Evolutionary conservation across 1,284 basidiomycete species (phyloP), one percentile per base, ranked within the genome.

Genomic region (Wallemia ichthyophaga): DNA sequence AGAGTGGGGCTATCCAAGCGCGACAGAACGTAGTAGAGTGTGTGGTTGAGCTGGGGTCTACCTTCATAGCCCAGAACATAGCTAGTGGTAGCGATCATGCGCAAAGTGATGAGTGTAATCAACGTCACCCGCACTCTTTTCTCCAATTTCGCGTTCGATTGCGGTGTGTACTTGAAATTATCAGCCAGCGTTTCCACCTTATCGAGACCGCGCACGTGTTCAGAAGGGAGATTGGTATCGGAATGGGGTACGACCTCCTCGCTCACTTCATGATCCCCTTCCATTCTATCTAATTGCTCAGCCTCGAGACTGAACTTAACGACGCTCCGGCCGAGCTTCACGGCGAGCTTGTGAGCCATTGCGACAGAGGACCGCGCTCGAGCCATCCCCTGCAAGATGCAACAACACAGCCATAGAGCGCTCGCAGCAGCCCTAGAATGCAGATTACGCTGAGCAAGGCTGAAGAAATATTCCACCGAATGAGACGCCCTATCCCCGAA

Each of bases 1-100:
- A 48, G 11, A 3, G 37, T 48, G 9, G 37, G 37, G 37, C n/a
- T 48, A 21, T 48, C 37, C 5, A 48, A 21, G 7, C 37, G 7
- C 9, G 37, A 11, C 13, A 48, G 37, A 5, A 92, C 69, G 0
- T 83, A 83, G 70, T 94, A 94, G 1, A 94, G 72, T 0, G 79
- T 72, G 57, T 84, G 75, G 25, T 92, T 76, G 54, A 94, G 77
- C n/a, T 85, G 71, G 7, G 37, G 37, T 48, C 37, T 13, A 21
- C 11, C 5, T 5, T 48, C 37, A 48, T 48, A 48, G n/a, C 37
- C 37, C 5, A 48, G 37, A 17, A 48, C n/a, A 5, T 5, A 48
- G n/a, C 13, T 21, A 11, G 37, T 48, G 3, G 37, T 48, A 11
- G 37, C n/a, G n/a, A 48, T 48, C 37, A 48, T 48, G 5, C 37